Percentiles rank a stretch among this genome's conserved stretches.
These are phyloP conservation scores for Pyrenochaeta sp. DNA, from an alignment of 2,329 filamentous ascomycete genomes.

Conservation along the genomic window DNA sequence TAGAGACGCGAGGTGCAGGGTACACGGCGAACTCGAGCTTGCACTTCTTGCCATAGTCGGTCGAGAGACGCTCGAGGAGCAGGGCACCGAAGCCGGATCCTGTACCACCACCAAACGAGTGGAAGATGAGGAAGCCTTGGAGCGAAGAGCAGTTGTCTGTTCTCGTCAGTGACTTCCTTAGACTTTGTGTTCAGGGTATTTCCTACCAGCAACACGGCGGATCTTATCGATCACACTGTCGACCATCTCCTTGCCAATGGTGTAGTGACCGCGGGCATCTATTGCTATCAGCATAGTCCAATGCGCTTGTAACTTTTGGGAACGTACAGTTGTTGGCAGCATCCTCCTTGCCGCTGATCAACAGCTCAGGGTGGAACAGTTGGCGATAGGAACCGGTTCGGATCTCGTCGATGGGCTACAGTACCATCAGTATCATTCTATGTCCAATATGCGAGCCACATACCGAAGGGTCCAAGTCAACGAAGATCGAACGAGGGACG, in stretches of 20 bases:
- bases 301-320: neutral
- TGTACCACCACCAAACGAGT: slow-evolving; percentile 77
- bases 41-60: slow-evolving; percentile 78
- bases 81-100: slow-evolving; percentile 77
- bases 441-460: slow-evolving; percentile 26
- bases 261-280: slow-evolving; percentile 78
- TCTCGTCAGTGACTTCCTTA: slow-evolving; percentile 18
- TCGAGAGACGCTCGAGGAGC: slow-evolving; percentile 74
- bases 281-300: slow-evolving; percentile 21
- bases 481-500: slow-evolving; percentile 74
- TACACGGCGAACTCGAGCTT: slow-evolving; percentile 79
- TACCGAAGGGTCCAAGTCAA: slow-evolving; percentile 75
- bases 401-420: slow-evolving; percentile 74
- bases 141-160: slow-evolving; percentile 76
- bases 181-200: neutral
- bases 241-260: slow-evolving; percentile 78
- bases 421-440: slow-evolving; percentile 20
- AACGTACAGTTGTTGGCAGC: slow-evolving; percentile 74
- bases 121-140: slow-evolving; percentile 77
- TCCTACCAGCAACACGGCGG: slow-evolving; percentile 71
- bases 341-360: slow-evolving; percentile 79
- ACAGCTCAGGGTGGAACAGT: slow-evolving; percentile 75
- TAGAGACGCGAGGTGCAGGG: slow-evolving; percentile 73
- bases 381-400: slow-evolving; percentile 71
- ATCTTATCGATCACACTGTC: slow-evolving; percentile 74